phyloP scores from a whole-genome alignment of 139 green algal species.

The Volvox reticuliferus region DNA sequence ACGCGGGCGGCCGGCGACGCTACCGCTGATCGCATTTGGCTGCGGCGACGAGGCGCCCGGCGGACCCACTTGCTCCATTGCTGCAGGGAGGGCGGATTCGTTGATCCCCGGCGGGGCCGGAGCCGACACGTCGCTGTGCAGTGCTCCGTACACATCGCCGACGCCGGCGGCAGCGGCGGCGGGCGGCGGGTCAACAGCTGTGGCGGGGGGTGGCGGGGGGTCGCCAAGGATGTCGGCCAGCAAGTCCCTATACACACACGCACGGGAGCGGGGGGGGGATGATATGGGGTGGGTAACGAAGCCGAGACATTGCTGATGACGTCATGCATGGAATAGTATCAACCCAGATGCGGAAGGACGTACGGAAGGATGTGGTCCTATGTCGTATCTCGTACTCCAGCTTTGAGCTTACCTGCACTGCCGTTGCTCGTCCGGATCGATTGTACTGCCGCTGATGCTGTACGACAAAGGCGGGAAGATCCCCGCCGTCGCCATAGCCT shows the following conservation, averaged over 20 bases:
- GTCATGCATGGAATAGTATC: too few relatives aligned
- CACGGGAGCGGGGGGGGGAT: too few relatives aligned
- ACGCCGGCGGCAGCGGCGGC: background rate
- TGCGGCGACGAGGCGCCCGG: background rate
- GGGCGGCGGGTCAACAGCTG: background rate
- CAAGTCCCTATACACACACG: conserved; percentile 43
- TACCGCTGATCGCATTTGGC: background rate
- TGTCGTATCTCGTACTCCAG: too few relatives aligned
- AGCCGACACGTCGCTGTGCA: background rate
- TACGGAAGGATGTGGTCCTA: too few relatives aligned
- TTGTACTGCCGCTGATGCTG: background rate
- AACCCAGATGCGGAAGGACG: too few relatives aligned
- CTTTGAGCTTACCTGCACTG: conserved; percentile 30
- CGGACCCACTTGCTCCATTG: background rate
- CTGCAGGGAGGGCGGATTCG: background rate
- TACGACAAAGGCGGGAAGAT: background rate
- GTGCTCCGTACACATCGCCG: background rate
- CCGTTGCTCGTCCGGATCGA: background rate
- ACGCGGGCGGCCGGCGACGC: background rate
- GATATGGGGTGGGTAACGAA: too few relatives aligned
- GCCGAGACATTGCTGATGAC: too few relatives aligned
- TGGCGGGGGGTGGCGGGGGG: background rate
- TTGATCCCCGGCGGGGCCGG: background rate
- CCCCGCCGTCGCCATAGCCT: background rate
- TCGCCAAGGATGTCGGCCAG: conserved; percentile 31